Evolutionary conservation across 129 eudicot species (phyloP).

Genomic region (Calendula officinalis): DNA sequence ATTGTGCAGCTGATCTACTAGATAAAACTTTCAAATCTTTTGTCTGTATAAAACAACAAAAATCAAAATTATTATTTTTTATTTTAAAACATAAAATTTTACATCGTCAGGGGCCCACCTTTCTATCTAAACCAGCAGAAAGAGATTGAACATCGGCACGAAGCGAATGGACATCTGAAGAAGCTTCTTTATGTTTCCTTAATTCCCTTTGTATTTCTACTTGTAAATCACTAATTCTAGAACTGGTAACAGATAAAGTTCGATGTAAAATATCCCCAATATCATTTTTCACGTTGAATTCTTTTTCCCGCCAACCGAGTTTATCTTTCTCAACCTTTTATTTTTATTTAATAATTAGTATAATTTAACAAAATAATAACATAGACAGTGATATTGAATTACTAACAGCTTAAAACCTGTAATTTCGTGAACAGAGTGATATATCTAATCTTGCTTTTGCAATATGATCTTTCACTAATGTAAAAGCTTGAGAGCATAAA

Average conservation of each 20-base stretch:
- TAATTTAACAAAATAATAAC: too few relatives aligned
- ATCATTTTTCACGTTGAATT: slow-evolving; percentile 55
- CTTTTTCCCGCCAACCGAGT: slow-evolving; percentile 85
- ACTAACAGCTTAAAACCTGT: slow-evolving; percentile 70
- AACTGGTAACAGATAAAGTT: slow-evolving; percentile 50
- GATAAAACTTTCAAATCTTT: slow-evolving; percentile 70
- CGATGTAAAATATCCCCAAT: slow-evolving; percentile 58
- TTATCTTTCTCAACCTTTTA: slow-evolving; percentile 79
- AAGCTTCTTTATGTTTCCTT: slow-evolving; percentile 74
- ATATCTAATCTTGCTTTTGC: slow-evolving; percentile 79
- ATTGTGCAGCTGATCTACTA: slow-evolving; percentile 58
- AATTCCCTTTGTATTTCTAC: slow-evolving; percentile 67
- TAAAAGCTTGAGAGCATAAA: slow-evolving; percentile 64
- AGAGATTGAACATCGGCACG: slow-evolving; percentile 88
- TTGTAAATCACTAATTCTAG: slow-evolving; percentile 65
- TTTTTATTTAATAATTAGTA: background rate
- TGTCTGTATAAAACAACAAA: slow-evolving; percentile 40
- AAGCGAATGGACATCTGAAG: slow-evolving; percentile 70
- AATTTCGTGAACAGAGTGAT: slow-evolving; percentile 53
- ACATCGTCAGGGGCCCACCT: slow-evolving; percentile 42
- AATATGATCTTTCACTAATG: slow-evolving; percentile 68
- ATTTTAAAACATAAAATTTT: background rate
- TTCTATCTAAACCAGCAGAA: slow-evolving; percentile 52
- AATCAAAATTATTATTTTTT: too few relatives aligned
- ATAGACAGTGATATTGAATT: slow-evolving; percentile 15